Percentiles rank a stretch among this genome's conserved stretches.
Conservation (phyloP, 805 yeast species). For the Priceomyces castillae region DNA sequence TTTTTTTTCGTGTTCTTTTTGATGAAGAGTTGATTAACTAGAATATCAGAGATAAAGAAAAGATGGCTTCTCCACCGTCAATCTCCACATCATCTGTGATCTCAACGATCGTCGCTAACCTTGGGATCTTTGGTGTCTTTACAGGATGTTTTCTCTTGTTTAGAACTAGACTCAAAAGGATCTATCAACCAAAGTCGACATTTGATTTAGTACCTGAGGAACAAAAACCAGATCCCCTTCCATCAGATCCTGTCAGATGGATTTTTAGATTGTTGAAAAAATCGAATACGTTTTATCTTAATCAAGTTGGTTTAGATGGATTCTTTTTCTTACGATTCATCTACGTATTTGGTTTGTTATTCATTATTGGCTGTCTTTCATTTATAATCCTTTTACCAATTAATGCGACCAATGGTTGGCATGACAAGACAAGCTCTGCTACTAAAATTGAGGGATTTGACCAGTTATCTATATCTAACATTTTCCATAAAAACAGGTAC, state of each 20-base stretch:
- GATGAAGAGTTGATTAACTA: neutral
- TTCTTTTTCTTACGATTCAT: constrained; percentile 84
- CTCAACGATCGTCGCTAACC: constrained; percentile 67
- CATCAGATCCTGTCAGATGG: constrained; percentile 72
- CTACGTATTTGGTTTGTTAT: constrained; percentile 50
- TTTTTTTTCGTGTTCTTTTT: neutral
- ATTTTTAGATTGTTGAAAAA: constrained; percentile 57
- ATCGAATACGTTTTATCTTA: constrained; percentile 71
- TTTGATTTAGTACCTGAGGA: constrained; percentile 56
- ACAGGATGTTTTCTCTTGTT: constrained; percentile 60
- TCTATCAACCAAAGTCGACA: constrained; percentile 80
- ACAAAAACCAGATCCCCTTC: constrained; percentile 70
- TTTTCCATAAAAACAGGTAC: constrained; percentile 57
- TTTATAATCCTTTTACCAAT: constrained; percentile 79
- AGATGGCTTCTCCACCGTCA: constrained; percentile 7
- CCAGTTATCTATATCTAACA: constrained; percentile 74
- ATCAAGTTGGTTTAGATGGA: constrained; percentile 93
- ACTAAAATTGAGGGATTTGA: constrained; percentile 66
- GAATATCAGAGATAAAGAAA: neutral
- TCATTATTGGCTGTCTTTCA: constrained; percentile 44
- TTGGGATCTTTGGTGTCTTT: constrained; percentile 62
- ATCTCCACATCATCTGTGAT: constrained; percentile 71
- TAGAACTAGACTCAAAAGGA: constrained; percentile 64
- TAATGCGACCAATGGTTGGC: constrained; percentile 62
- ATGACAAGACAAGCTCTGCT: neutral